Evolutionary conservation across 257 asterid genomes (phyloP), one percentile per base, ranked within the genome.

Genomic region (Mentha longifolia): DNA sequence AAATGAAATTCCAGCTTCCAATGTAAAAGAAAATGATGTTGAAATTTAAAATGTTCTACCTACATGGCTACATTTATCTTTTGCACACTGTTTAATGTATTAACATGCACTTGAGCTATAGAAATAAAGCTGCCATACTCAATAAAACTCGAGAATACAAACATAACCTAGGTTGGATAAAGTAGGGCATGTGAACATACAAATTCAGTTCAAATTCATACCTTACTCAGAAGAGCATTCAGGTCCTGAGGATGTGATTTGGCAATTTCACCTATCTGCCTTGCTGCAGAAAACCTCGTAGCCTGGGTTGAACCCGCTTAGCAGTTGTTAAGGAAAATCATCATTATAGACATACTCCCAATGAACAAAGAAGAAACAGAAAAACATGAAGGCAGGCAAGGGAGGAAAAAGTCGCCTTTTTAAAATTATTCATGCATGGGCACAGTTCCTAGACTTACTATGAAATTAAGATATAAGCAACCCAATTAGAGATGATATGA

Each of bases 261-360:
- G 65, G 99, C 97, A 76, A 95, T 92, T 76, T 87, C 99, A 42
- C 99, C 99, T 57, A 95, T 95, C 84, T 95, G 99, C 92, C 87
- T 86, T 14, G 99, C 99, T 63, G 99, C 99, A 41, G 98, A 85
- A 81, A 92, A 87, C 78, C 99, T 84, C 12, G 99, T 95, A 31
- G 89, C 97, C 77, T 95, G 99, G 78, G 98, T 88, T 15, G 99
- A 92, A 65, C 99, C 99, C 43, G 99, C 98, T 95, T 71, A 82
- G 71, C 72, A 77, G 76, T 80, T 46, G 86, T 92, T 86, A 92
- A 92, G 43, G 93, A 84, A 35, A 61, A 68, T 52, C 20, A 64
- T 6, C n/a, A 39, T 45, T 46, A n/a, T n/a, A 61, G 69, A 65
- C 30, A 61, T 63, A 72, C 79, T 7, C 58, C 62, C 10, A 47